Evolutionary conservation across 179 eudicot species (phyloP).

Genomic region (Beta lomatogona): DNA sequence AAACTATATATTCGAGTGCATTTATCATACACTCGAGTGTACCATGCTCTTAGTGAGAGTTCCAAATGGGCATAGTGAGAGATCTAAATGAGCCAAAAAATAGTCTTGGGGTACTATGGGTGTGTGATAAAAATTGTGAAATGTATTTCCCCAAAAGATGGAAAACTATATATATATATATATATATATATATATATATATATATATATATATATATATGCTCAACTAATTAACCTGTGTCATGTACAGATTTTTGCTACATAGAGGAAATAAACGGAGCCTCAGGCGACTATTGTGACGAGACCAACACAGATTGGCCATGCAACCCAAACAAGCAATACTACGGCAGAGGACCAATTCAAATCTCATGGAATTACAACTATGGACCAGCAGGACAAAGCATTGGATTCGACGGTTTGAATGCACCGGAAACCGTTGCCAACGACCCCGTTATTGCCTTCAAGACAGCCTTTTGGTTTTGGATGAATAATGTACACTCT

Average conservation of each 20-base stretch:
- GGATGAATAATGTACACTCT: conserved; percentile 36
- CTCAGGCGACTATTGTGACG: conserved; percentile 27
- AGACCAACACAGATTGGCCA: conserved; percentile 27
- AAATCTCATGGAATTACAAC: conserved; percentile 34
- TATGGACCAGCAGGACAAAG: conserved; percentile 39
- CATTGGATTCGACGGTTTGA: conserved; percentile 33
- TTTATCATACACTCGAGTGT: too few relatives aligned
- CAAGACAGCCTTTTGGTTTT: conserved; percentile 34
- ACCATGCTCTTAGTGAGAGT: too few relatives aligned
- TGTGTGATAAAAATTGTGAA: too few relatives aligned
- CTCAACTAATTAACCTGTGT: background rate
- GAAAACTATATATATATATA: too few relatives aligned
- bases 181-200: too few relatives aligned
- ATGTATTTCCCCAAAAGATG: too few relatives aligned
- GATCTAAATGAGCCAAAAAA: too few relatives aligned
- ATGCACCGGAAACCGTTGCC: conserved; percentile 33
- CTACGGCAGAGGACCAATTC: conserved; percentile 34
- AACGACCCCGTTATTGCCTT: conserved; percentile 27
- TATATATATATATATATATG: too few relatives aligned
- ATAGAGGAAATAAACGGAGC: conserved; percentile 36
- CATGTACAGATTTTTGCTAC: conserved; percentile 35
- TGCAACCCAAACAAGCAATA: conserved; percentile 32
- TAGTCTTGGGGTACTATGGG: too few relatives aligned
- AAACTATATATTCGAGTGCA: too few relatives aligned
- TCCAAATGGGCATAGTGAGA: too few relatives aligned